phyloP scores from a whole-genome alignment of 2,329 filamentous ascomycete genomes.

The Microdochium paspali region DNA sequence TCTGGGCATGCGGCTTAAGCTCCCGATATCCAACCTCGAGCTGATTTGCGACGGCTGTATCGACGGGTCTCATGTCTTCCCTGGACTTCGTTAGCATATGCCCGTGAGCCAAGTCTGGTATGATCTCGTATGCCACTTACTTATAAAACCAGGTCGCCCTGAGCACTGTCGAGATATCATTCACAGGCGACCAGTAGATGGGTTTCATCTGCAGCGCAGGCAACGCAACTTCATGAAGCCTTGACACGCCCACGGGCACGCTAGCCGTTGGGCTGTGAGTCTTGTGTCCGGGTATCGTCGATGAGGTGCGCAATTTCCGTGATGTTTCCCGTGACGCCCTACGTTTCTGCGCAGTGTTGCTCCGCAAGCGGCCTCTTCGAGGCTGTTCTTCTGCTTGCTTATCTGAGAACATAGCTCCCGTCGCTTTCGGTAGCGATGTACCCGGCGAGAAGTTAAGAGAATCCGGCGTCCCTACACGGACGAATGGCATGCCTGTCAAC shows the following conservation, averaged over 20 bases:
- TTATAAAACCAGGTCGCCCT: slow-evolving; percentile 96
- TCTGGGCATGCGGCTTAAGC: slow-evolving; percentile 79
- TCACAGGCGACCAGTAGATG: slow-evolving; percentile 94
- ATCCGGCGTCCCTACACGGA: slow-evolving; percentile 31
- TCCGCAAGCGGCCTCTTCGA: not conserved
- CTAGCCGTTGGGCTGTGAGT: slow-evolving; percentile 28
- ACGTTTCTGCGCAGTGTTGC: not conserved
- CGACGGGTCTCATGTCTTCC: slow-evolving; percentile 86
- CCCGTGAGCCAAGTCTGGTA: not conserved
- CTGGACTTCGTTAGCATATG: slow-evolving; percentile 15
- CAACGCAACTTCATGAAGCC: slow-evolving; percentile 79
- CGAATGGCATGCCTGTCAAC: slow-evolving; percentile 45
- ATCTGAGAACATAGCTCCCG: slow-evolving; percentile 12
- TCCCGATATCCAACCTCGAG: slow-evolving; percentile 86
- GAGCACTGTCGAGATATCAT: slow-evolving; percentile 74
- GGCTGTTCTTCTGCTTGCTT: slow-evolving; percentile 4
- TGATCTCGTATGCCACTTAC: slow-evolving; percentile 16
- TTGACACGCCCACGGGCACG: slow-evolving; percentile 81
- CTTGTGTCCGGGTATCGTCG: slow-evolving; percentile 12
- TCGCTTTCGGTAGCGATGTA: slow-evolving; percentile 14
- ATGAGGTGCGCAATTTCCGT: slow-evolving; percentile 6
- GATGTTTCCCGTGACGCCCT: not conserved
- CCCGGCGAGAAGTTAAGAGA: slow-evolving; percentile 15
- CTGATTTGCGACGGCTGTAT: slow-evolving; percentile 78
- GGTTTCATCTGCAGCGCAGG: slow-evolving; percentile 83